A percentile compares a stretch with the other conserved stretches of the same genome.
These are phyloP conservation scores for Fonsecaea erecta DNA, from an alignment of 2,329 filamentous ascomycete species.

Conservation along the genomic window DNA sequence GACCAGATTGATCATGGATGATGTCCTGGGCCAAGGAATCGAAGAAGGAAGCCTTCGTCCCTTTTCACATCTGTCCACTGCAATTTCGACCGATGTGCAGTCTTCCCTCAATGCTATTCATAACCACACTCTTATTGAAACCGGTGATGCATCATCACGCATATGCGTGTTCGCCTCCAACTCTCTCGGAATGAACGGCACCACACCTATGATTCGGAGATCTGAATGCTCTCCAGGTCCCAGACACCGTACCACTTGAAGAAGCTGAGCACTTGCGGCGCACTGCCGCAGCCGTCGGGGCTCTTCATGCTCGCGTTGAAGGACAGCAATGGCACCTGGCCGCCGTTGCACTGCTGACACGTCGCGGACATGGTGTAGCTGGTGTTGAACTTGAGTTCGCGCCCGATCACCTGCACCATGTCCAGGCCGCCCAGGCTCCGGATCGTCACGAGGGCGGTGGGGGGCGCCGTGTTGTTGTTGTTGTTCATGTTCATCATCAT, in stretches of 20 bases:
- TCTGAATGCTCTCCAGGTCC: constrained; percentile 5
- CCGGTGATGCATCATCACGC: too few relatives aligned
- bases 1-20: too few relatives aligned
- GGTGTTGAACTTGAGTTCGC: not conserved
- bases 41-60: too few relatives aligned
- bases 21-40: too few relatives aligned
- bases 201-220: not conserved
- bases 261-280: constrained; percentile 2
- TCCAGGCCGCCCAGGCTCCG: not conserved
- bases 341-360: not conserved
- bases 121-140: too few relatives aligned
- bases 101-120: too few relatives aligned
- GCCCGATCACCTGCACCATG: constrained; percentile 4
- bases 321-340: not conserved
- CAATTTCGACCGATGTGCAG: too few relatives aligned
- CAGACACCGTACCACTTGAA: constrained; percentile 12
- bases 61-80: too few relatives aligned
- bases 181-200: too few relatives aligned
- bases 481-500: not conserved
- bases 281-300: not conserved
- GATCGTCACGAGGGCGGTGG: not conserved
- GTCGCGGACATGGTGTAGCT: constrained; percentile 1
- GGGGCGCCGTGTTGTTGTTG: not conserved
- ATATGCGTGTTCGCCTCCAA: too few relatives aligned
- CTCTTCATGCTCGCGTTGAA: constrained; percentile 2